Evolutionary conservation across 768 basidiomycete species (phyloP), one percentile per base, ranked within the genome.

Genomic region (Mycena filopes): DNA sequence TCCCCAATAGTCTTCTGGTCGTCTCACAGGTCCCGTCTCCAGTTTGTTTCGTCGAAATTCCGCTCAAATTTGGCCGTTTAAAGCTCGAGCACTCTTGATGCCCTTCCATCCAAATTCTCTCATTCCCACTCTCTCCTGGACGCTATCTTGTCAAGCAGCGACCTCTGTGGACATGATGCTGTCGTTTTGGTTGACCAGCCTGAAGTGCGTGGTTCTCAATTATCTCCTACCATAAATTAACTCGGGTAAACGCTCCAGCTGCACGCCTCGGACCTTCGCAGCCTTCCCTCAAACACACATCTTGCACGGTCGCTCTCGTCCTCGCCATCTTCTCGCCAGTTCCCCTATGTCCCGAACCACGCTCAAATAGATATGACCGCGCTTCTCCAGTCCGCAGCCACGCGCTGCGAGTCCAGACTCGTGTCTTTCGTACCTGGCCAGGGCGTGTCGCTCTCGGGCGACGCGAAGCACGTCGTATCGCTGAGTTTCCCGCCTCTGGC

Each of bases 1-100:
- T 74, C 80, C 6, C 92, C 92, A 11, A 72, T 93, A 16, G 75
- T 94, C 2, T 86, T 86, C 13, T 94, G 93, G 92, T 87, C 91
- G 1, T 91, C 90, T 25, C 79, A 84, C 47, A 82, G 81, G 92
- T 91, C 73, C n/a, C 69, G 65, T 23, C 42, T 31, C 16, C 7
- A 23, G 36, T 50, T 38, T 51, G 10, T 33, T 3, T 56, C 54
- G 26, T 28, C 13, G 5, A 28, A 48, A 53, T 48, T 38, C 16
- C 21, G n/a, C 56, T 21, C 21, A 53, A 31, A 36, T 53, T 58
- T 15, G 25, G 10, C 26, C 8, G 28, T 46, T 42, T 41, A 7
- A 66, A 91, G 90, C 63, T 87, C 86, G 76, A n/a, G n/a, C 82
- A 33, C 80, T 83, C 23, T 71, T 53, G 79, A 81, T 62, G 72